Conservation (phyloP, 1,284 basidiomycete genomes). For the Ustilago tritici region DNA sequence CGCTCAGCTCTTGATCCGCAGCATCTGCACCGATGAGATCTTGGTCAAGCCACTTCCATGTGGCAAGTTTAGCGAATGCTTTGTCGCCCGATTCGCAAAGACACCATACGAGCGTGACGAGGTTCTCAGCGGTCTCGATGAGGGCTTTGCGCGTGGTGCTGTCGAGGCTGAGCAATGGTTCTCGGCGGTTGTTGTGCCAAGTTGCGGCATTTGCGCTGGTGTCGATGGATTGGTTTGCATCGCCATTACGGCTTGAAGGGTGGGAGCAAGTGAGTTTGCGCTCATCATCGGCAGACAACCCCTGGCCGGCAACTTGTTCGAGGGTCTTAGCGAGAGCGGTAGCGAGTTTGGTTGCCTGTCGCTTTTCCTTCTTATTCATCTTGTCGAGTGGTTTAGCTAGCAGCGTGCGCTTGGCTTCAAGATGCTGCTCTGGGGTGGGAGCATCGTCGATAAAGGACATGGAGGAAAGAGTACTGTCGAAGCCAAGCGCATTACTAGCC, state of each 20-base stretch:
- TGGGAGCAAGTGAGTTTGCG: conserved; percentile 22
- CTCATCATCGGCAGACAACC: conserved; percentile 34
- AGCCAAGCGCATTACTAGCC: conserved; percentile 53
- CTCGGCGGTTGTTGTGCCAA: conserved; percentile 3
- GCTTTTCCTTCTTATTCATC: conserved; percentile 68
- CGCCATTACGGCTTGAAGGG: background rate
- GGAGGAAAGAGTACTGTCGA: conserved; percentile 24
- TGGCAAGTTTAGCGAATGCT: conserved; percentile 43
- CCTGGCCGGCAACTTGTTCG: conserved; percentile 36
- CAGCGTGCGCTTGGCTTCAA: conserved; percentile 38
- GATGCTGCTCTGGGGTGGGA: conserved; percentile 37
- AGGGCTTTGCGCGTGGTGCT: conserved; percentile 49
- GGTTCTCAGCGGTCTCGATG: conserved; percentile 56
- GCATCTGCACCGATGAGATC: conserved; percentile 25
- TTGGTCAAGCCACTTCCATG: conserved; percentile 50
- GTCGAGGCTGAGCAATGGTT: conserved; percentile 50
- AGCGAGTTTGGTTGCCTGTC: conserved; percentile 62
- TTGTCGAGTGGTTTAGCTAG: conserved; percentile 62
- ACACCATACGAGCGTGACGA: conserved; percentile 55
- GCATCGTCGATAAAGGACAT: conserved; percentile 37
- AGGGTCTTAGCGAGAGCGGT: conserved; percentile 43
- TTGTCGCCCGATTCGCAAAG: conserved; percentile 58
- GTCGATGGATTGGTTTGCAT: conserved; percentile 17
- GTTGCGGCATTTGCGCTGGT: conserved; percentile 4
- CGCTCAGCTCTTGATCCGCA: conserved; percentile 30